Base-by-base conservation (phyloP, 768 basidiomycete genomes). In the Boletus rubropictus region DNA sequence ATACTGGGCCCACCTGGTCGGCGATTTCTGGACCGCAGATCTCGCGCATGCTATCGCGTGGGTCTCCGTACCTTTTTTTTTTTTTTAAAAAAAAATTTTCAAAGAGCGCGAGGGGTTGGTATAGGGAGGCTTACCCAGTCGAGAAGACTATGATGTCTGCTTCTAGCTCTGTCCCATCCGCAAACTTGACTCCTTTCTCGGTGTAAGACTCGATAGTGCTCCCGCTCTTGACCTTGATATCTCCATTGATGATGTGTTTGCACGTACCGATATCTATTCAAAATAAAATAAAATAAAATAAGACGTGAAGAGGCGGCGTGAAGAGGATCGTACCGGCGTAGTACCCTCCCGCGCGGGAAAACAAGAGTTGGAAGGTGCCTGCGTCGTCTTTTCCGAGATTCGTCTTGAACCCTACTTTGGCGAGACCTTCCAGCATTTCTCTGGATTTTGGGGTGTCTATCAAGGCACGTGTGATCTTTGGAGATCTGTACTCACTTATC, bases 161-260 rank as follows among this genome's bases (percentile, higher is more conserved):
- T 14, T 59, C 54, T 14, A 68, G 47, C 12, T 62, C 58, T 0
- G 62, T 63, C 12, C 61, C 66, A 24, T 68, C 64, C 10, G 38
- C 57, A 33, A 69, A 58, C 36, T 48, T 44, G 42, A 70, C 55
- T n/a, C 68, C 59, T 11, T 57, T 54, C 42, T 59, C 45, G 0
- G 66, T 70, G 52, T 67, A 70, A 1, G 49, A 40, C 33, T 59
- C 52, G 43, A 69, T 64, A 2, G 51, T 38, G 9, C 65, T 59
- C 20, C 74, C 77, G 53, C 62, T 70, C 65, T 76, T 78, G 59
- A 80, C 52, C 53, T 76, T 76, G 65, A 80, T 77, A 37, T 70
- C 66, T 14, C 78, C 75, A 18, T 73, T 58, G 18, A 67, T 68
- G 53, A 78, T 72, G 42, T 71, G 62, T 42, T 70, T 64, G 43